A percentile compares a stretch with the other conserved stretches of the same genome.
Conservation (phyloP, 192 early-diverging fungal species). For the Backusella psychrophila region DNA sequence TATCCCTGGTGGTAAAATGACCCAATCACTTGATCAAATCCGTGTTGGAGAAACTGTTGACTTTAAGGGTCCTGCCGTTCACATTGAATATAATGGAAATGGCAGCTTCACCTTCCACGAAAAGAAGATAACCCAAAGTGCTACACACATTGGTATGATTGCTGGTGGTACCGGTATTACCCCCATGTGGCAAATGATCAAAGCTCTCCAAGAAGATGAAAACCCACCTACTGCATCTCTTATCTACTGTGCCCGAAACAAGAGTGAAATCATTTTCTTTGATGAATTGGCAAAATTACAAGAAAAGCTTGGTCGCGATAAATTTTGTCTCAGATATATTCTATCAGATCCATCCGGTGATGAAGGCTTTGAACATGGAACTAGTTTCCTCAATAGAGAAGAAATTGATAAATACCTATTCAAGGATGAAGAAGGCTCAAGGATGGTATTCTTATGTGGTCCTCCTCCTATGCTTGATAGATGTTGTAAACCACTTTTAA, state of each 20-base stretch:
- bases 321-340: conserved; percentile 52
- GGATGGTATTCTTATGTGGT: conserved; percentile 42
- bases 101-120: conserved; percentile 6
- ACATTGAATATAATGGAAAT: conserved; percentile 62
- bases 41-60: conserved; percentile 71
- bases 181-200: conserved; percentile 78
- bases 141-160: conserved; percentile 73
- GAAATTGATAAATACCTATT: background rate
- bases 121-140: conserved; percentile 29
- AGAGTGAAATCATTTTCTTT: conserved; percentile 75
- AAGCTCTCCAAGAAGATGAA: conserved; percentile 59
- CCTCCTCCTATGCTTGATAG: conserved; percentile 39
- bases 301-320: conserved; percentile 54
- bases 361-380: background rate
- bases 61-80: conserved; percentile 80
- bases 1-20: conserved; percentile 58
- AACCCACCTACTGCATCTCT: conserved; percentile 75
- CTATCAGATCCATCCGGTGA: background rate
- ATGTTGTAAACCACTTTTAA: conserved; percentile 37
- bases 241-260: conserved; percentile 73
- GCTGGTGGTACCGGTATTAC: conserved; percentile 89
- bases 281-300: conserved; percentile 62
- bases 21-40: conserved; percentile 61
- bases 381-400: background rate
- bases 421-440: conserved; percentile 38